phyloP scores from a whole-genome alignment of 257 asterid genomes.

The Solanum verrucosum region DNA sequence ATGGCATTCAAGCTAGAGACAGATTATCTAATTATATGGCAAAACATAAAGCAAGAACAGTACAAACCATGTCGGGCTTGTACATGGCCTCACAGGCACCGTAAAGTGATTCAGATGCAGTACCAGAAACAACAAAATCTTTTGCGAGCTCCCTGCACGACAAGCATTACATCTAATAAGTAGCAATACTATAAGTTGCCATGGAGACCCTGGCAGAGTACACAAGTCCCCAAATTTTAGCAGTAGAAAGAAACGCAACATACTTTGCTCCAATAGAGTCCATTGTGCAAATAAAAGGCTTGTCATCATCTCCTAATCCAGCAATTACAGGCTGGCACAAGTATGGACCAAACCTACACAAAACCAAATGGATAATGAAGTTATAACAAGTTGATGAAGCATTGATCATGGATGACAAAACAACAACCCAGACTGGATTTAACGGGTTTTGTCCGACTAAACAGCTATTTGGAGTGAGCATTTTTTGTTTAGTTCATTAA shows the following conservation, averaged over 20 bases:
- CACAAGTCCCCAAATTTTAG: background rate
- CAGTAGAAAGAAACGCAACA: constrained; percentile 7
- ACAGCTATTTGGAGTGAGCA: background rate
- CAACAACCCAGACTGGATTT: background rate
- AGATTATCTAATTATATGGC: background rate
- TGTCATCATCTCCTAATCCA: constrained; percentile 84
- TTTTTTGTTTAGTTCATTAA: background rate
- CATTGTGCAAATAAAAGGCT: constrained; percentile 98
- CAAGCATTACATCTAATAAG: background rate
- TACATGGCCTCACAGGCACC: constrained; percentile 99
- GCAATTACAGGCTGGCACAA: constrained; percentile 97
- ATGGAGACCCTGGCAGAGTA: background rate
- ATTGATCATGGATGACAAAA: background rate
- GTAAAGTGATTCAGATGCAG: constrained; percentile 92
- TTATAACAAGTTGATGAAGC: background rate
- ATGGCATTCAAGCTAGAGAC: background rate
- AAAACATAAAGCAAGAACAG: background rate
- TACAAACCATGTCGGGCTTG: constrained; percentile 86
- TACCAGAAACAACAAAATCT: constrained; percentile 95
- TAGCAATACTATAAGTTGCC: background rate
- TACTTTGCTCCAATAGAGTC: constrained; percentile 96
- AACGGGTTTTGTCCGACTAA: background rate
- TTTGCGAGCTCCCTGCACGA: constrained; percentile 87
- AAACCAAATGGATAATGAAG: background rate
- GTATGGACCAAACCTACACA: constrained; percentile 84